Evolutionary conservation across 2,329 filamentous ascomycete species (phyloP).

Genomic region (Microthyrium microscopicum): DNA sequence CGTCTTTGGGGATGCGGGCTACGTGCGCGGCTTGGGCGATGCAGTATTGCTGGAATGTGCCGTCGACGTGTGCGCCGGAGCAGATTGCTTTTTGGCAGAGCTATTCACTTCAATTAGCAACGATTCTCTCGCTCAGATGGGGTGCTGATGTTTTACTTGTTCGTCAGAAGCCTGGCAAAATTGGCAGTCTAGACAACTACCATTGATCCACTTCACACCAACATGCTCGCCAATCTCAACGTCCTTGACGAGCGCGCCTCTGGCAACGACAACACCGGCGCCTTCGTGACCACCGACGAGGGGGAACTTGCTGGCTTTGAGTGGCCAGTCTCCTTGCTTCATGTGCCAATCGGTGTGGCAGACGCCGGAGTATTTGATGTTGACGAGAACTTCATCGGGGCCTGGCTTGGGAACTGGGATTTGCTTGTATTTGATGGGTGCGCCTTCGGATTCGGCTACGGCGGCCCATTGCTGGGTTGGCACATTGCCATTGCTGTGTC

Average conservation of each 20-base stretch:
- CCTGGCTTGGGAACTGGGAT: conserved; percentile 69
- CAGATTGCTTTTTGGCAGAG: conserved; percentile 60
- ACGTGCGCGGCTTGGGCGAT: conserved; percentile 77
- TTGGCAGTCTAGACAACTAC: conserved; percentile 64
- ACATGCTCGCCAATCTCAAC: conserved; percentile 69
- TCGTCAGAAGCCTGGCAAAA: conserved; percentile 74
- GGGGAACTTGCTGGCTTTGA: conserved; percentile 57
- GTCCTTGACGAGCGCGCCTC: conserved; percentile 60
- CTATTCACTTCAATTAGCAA: not conserved
- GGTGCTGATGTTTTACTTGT: conserved; percentile 24
- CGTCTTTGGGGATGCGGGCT: conserved; percentile 62
- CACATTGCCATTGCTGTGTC: no score
- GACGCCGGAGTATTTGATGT: conserved; percentile 79
- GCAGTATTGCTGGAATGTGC: conserved; percentile 83
- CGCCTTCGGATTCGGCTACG: conserved; percentile 69
- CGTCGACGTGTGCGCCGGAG: conserved; percentile 86
- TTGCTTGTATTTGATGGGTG: conserved; percentile 54
- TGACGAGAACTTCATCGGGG: conserved; percentile 80
- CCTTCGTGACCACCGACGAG: conserved; percentile 68
- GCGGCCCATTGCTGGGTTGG: conserved; percentile 63
- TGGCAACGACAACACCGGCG: conserved; percentile 68
- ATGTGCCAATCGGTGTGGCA: conserved; percentile 79
- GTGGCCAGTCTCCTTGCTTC: conserved; percentile 78
- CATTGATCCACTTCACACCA: conserved; percentile 78
- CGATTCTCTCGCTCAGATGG: not conserved